Evolutionary conservation across 2,329 filamentous ascomycete genomes (phyloP).

Genomic region (Decorospora gaudefroyi): DNA sequence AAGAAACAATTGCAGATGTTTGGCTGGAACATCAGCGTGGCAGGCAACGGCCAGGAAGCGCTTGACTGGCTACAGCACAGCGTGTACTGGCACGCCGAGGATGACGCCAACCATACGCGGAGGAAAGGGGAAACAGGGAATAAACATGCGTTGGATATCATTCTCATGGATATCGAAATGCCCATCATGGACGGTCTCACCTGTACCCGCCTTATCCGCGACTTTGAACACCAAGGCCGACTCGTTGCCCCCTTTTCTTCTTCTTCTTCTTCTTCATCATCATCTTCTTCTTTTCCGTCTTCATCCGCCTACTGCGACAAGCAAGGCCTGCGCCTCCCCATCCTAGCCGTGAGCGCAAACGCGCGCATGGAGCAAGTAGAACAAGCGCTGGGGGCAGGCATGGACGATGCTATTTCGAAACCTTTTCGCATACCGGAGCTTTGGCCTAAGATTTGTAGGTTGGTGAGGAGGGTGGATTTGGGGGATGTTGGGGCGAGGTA

Average conservation of each 20-base stretch:
- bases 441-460: slow-evolving; percentile 23
- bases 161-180: slow-evolving; percentile 46
- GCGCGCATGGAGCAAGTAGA: slow-evolving; percentile 42
- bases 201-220: slow-evolving; percentile 35
- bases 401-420: slow-evolving; percentile 40
- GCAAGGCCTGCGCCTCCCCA: slow-evolving; percentile 24
- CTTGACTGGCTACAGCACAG: slow-evolving; percentile 43
- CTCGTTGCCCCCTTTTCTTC: slow-evolving; percentile 11
- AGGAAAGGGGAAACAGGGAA: neutral
- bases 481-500: too few species aligned
- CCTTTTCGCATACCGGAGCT: slow-evolving; percentile 33
- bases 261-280: neutral
- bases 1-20: slow-evolving; percentile 46
- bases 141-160: slow-evolving; percentile 26
- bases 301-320: neutral
- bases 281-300: neutral
- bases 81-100: slow-evolving; percentile 27
- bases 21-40: slow-evolving; percentile 46
- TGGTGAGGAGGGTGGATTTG: slow-evolving; percentile 16
- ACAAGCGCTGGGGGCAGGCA: slow-evolving; percentile 36
- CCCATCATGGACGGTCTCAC: slow-evolving; percentile 44
- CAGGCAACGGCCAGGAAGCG: slow-evolving; percentile 48
- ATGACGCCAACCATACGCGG: neutral
- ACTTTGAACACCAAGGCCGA: slow-evolving; percentile 32
- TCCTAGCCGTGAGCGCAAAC: slow-evolving; percentile 45